Base-by-base conservation (phyloP, 2,329 filamentous ascomycete species). In the Ophiosphaerella narmari region DNA sequence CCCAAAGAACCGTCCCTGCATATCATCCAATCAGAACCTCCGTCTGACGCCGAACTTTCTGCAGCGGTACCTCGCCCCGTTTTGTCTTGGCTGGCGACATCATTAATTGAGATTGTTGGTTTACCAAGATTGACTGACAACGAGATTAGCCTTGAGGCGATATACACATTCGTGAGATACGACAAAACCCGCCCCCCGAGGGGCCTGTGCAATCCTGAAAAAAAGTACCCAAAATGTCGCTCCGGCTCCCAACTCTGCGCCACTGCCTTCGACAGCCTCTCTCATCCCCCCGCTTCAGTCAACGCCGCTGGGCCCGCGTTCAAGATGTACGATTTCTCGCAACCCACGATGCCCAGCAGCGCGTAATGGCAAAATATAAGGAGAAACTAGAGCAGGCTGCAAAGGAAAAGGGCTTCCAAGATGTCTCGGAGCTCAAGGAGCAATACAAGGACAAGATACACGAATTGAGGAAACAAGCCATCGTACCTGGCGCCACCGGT, bases 241-340 rank as follows among this genome's bases (percentile, higher is more conserved):
- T 66, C 7, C 68, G 66, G 38, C 45, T 63, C 24, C 65, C 67
- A 29, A 59, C 66, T 14, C 56, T 72, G 45, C 67, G 67, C 41
- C 52, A 65, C 52, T 55, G 63, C 35, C 60, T 69, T 35, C 70
- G 68, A 32, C 68, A 70, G 37, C 63, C 69, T 13, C 59, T 67
- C 34, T 39, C 52, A 9, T 66, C 60, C 43, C 67, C 67, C 2
- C 66, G 67, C 14, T 41, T 60, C 31, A 58, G 51, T 46, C 93
- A 97, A 74, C 85, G 87, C 48, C 86, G 92, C 71, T 95, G 90
- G 88, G 93, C 93, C 2, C 90, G 90, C 66, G 91, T 97, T 26
- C 90, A 95, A 74, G 90, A 97, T 74, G 86, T 96, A 40, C 90
- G 92, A 58, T 96, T 93, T 79, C 83, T 96, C 39, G 88, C 88